Conservation (phyloP, 108 stramenopile genomes). For the Cyclotella distinguenda region DNA sequence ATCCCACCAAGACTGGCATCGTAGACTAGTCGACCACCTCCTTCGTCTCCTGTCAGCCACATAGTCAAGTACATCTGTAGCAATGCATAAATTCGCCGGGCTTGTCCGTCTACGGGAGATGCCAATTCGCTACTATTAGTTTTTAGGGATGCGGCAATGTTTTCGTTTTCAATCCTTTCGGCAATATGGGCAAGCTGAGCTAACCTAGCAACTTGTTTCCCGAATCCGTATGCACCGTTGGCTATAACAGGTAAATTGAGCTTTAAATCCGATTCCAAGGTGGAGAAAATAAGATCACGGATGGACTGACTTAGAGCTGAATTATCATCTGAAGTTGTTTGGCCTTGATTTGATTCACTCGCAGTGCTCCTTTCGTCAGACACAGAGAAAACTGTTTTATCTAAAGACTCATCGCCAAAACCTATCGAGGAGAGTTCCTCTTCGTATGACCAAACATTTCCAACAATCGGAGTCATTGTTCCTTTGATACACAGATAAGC, state of each 20-base stretch:
- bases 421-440: slow-evolving; percentile 60
- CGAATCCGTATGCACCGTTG: slow-evolving; percentile 79
- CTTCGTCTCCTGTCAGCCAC: slow-evolving; percentile 33
- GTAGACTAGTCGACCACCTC: slow-evolving; percentile 27
- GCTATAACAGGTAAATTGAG: slow-evolving; percentile 54
- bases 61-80: slow-evolving; percentile 38
- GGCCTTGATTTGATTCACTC: slow-evolving; percentile 10
- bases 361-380: background rate
- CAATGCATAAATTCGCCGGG: slow-evolving; percentile 26
- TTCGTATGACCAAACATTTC: slow-evolving; percentile 70
- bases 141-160: background rate
- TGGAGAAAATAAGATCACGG: slow-evolving; percentile 51
- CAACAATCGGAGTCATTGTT: slow-evolving; percentile 68
- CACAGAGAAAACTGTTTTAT: background rate
- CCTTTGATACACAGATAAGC: slow-evolving; percentile 77
- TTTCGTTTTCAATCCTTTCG: slow-evolving; percentile 28
- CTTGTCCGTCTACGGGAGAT: background rate
- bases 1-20: slow-evolving; percentile 50
- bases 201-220: slow-evolving; percentile 76
- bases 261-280: slow-evolving; percentile 61
- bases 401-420: slow-evolving; percentile 40
- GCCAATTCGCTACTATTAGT: background rate
- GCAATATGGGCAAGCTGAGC: slow-evolving; percentile 82
- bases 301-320: slow-evolving; percentile 50
- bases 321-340: slow-evolving; percentile 12